Evolutionary conservation across 2,329 filamentous ascomycete species (phyloP), one percentile per base, ranked within the genome.

Genomic region (Fusarium subglutinans): DNA sequence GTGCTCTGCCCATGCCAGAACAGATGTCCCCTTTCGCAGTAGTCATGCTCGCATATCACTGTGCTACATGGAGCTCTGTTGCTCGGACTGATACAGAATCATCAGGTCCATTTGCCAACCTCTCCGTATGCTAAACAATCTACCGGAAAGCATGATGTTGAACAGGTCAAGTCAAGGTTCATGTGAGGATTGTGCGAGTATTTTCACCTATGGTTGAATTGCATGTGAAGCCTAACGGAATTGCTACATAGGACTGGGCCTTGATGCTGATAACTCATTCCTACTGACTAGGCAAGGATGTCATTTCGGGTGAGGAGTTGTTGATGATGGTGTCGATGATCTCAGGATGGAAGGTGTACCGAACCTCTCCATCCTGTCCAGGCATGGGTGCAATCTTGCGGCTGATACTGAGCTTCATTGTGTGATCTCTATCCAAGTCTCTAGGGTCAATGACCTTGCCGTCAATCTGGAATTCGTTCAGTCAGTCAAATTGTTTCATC

Each of bases 1-100:
- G 24, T 24, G 7, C 24, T 45, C 43, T 44, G 15, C 15, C 14
- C 15, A 44, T 24, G 0, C 15, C 43, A 12, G 6, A 44, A 18
- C 9, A 17, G n/a, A 2, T 11, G 3, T 5, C 8, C 3, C 12
- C n/a, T 12, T 24, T 24, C 15, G 3, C n/a, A 18, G n/a, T n/a
- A 11, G 15, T 24, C 9, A 1, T 24, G n/a, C n/a, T 44, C 6
- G 33, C n/a, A 24, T 15, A 24, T 24, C 43, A 24, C 14, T 6
- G n/a, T 24, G n/a, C 13, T 35, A 1, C 6, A 35, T 35, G 33
- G 33, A 14, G 14, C 6, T 35, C 33, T 14, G 13, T 15, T 35
- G 14, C 33, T 35, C 33, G 33, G 13, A 35, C 13, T 35, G 13
- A 3, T 13, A 35, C 2, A 6, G 33, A 8, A 35, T 35, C 33